Conservation (phyloP, 805 yeast species). For the Lipomyces oligophaga region DNA sequence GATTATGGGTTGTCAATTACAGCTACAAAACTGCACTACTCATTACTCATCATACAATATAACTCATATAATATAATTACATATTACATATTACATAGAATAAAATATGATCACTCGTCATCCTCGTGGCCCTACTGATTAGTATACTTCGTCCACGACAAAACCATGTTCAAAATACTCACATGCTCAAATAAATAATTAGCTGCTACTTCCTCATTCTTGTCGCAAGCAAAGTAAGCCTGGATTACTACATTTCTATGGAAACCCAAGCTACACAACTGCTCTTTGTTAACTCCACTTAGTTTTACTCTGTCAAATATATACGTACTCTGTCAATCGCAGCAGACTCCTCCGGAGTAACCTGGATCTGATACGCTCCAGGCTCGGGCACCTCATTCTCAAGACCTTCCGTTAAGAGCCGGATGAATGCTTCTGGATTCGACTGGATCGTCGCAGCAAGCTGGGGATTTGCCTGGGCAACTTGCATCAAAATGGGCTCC, state of each 20-base stretch:
- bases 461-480: slow-evolving; percentile 79
- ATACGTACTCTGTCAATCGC: slow-evolving; percentile 64
- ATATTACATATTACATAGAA: too few relatives aligned
- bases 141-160: background rate
- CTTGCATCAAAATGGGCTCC: slow-evolving; percentile 75
- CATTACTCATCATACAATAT: too few relatives aligned
- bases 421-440: slow-evolving; percentile 86
- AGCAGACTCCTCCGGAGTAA: slow-evolving; percentile 78
- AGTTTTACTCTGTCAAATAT: background rate
- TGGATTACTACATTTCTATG: slow-evolving; percentile 83
- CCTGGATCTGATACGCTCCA: slow-evolving; percentile 49
- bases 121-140: slow-evolving; percentile 24
- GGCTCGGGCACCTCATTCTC: slow-evolving; percentile 50
- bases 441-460: slow-evolving; percentile 52
- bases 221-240: slow-evolving; percentile 96
- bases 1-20: too few relatives aligned
- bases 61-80: too few relatives aligned
- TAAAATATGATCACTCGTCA: slow-evolving; percentile 14
- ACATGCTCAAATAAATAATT: slow-evolving; percentile 67
- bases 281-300: background rate
- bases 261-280: slow-evolving; percentile 84
- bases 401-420: slow-evolving; percentile 47
- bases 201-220: slow-evolving; percentile 95
- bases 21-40: too few relatives aligned
- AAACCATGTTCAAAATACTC: background rate